Evolutionary conservation across 495 filamentous ascomycete genomes (phyloP).

Genomic region (Neurospora sp.): DNA sequence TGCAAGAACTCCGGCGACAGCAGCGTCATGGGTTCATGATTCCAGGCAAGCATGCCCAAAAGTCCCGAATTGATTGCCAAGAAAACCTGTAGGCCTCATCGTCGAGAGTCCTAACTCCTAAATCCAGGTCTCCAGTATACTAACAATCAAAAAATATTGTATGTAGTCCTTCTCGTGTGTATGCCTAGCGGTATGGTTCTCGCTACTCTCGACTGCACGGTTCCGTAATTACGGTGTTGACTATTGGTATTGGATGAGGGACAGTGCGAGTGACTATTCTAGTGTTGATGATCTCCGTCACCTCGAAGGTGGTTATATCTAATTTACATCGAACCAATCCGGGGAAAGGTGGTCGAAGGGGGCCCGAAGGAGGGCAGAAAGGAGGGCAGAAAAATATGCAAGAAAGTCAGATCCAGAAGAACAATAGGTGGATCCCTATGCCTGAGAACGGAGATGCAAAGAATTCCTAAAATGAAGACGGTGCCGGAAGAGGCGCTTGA

Average conservation of each 20-base stretch:
- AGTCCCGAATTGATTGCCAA: neutral
- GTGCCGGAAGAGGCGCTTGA: neutral
- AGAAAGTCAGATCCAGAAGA: neutral
- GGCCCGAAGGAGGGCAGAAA: neutral
- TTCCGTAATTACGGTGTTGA: neutral
- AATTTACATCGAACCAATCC: neutral
- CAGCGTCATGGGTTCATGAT: neutral
- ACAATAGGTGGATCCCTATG: neutral
- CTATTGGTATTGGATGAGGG: neutral
- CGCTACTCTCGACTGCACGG: neutral
- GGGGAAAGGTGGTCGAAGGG: neutral
- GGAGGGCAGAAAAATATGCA: neutral
- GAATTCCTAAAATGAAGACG: neutral
- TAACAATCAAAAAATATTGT: neutral
- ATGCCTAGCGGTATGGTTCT: neutral
- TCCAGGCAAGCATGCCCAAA: neutral
- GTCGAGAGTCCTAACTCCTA: neutral
- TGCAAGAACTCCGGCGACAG: neutral
- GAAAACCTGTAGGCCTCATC: neutral
- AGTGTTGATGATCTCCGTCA: neutral
- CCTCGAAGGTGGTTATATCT: neutral
- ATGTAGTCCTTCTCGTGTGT: neutral
- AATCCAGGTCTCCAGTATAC: neutral
- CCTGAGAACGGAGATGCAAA: neutral
- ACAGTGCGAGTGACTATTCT: neutral